phyloP scores from a whole-genome alignment of 495 filamentous ascomycete genomes.

The Neurospora sp. region DNA sequence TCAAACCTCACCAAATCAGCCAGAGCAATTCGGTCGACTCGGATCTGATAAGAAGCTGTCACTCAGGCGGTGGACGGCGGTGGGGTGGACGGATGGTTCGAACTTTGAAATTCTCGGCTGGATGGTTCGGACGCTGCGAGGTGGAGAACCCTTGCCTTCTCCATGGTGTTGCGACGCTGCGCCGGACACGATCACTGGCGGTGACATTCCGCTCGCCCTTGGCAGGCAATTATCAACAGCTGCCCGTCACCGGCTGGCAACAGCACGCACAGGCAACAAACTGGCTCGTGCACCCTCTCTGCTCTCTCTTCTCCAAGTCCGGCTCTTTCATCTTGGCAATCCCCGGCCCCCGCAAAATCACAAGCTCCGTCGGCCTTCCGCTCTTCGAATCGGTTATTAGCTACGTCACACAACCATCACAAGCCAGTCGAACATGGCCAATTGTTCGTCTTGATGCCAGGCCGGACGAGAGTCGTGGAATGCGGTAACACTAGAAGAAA shows the following conservation, averaged over 20 bases:
- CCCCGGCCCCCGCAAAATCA: constrained; percentile 39
- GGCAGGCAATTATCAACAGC: background rate
- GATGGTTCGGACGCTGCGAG: background rate
- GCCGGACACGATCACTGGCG: background rate
- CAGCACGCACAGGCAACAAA: background rate
- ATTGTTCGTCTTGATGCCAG: background rate
- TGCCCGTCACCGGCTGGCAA: background rate
- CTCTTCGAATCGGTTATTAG: constrained; percentile 30
- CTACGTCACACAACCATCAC: constrained; percentile 24
- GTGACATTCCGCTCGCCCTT: background rate
- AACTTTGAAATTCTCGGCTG: background rate
- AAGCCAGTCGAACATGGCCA: constrained; percentile 11
- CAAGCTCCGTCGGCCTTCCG: constrained; percentile 32
- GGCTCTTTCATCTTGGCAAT: background rate
- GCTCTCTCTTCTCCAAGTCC: background rate
- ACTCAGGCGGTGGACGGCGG: background rate
- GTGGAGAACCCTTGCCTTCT: background rate
- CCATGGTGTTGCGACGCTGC: background rate
- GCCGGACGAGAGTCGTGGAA: background rate
- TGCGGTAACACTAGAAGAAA: background rate
- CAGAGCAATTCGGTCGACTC: background rate
- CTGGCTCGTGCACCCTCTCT: background rate
- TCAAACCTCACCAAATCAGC: background rate
- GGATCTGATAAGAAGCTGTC: background rate
- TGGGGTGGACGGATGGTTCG: background rate